phyloP scores from a whole-genome alignment of 202 grass and related monocot genomes.

The Elaeis oleifera region DNA sequence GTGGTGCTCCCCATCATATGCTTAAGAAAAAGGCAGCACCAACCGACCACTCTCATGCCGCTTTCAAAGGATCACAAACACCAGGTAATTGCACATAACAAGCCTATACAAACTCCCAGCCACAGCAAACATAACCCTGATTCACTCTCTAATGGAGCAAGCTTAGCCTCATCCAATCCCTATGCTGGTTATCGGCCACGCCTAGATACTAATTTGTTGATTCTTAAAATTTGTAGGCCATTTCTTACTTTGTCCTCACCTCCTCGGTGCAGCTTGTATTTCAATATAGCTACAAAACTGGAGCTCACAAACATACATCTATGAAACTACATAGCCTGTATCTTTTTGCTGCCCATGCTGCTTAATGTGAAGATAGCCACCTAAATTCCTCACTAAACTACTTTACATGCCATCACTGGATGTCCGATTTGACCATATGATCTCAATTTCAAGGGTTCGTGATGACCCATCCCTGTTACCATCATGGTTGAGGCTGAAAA shows the following conservation, averaged over 20 bases:
- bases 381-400: conserved; percentile 13
- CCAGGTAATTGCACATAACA: conserved; percentile 43
- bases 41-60: not conserved
- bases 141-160: no score
- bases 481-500: conserved; percentile 92
- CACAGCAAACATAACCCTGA: not conserved
- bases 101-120: conserved; percentile 33
- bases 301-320: conserved; percentile 2
- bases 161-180: no score
- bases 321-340: no score
- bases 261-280: not conserved
- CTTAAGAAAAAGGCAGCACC: not conserved
- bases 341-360: not conserved
- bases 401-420: conserved; percentile 43
- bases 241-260: not conserved
- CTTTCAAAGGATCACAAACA: conserved; percentile 18
- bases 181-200: no score
- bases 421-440: conserved; percentile 87
- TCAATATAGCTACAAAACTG: conserved; percentile 11
- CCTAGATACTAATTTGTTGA: no score
- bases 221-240: not conserved
- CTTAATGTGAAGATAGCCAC: not conserved
- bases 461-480: conserved; percentile 71
- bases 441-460: conserved; percentile 91
- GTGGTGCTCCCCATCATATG: no score